Percentiles rank a stretch among this genome's conserved stretches.
Evolutionary conservation across 495 filamentous ascomycete species (phyloP).

Genomic region (Aspergillus egyptiacus): DNA sequence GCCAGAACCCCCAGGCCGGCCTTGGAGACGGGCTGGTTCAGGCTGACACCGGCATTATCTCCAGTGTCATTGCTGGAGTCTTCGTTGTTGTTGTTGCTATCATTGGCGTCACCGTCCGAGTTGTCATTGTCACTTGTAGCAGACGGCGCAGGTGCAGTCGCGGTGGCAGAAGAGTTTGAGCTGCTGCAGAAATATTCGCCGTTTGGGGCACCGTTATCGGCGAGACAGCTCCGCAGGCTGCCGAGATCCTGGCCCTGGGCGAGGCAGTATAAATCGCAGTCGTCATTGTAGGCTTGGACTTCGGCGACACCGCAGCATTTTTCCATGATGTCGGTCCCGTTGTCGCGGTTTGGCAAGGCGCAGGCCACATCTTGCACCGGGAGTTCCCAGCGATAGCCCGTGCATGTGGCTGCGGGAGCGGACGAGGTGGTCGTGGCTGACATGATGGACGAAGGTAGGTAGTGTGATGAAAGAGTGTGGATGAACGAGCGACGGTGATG

Average conservation of each 20-base stretch:
- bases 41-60: slow-evolving; percentile 14
- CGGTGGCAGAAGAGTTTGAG: slow-evolving; percentile 32
- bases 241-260: slow-evolving; percentile 38
- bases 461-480: not conserved
- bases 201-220: slow-evolving; percentile 25
- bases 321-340: slow-evolving; percentile 35
- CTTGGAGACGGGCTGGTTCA: slow-evolving; percentile 25
- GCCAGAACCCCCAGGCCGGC: slow-evolving; percentile 32
- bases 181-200: slow-evolving; percentile 36
- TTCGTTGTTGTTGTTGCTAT: too few species aligned
- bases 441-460: not conserved
- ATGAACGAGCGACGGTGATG: too few species aligned
- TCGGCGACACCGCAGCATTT: slow-evolving; percentile 40
- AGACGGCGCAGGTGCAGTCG: slow-evolving; percentile 28
- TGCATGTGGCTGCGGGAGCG: slow-evolving; percentile 24
- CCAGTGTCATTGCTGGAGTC: slow-evolving; percentile 3
- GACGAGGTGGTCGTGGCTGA: slow-evolving; percentile 22
- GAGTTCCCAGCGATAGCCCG: slow-evolving; percentile 30
- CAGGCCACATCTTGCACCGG: slow-evolving; percentile 42
- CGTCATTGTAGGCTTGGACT: slow-evolving; percentile 39
- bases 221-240: slow-evolving; percentile 32
- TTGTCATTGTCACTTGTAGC: slow-evolving; percentile 22
- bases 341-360: slow-evolving; percentile 30
- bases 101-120: slow-evolving; percentile 10
- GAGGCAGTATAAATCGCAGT: slow-evolving; percentile 48